Evolutionary conservation across 495 filamentous ascomycete genomes (phyloP).

Genomic region (Penicillium mononematosum): DNA sequence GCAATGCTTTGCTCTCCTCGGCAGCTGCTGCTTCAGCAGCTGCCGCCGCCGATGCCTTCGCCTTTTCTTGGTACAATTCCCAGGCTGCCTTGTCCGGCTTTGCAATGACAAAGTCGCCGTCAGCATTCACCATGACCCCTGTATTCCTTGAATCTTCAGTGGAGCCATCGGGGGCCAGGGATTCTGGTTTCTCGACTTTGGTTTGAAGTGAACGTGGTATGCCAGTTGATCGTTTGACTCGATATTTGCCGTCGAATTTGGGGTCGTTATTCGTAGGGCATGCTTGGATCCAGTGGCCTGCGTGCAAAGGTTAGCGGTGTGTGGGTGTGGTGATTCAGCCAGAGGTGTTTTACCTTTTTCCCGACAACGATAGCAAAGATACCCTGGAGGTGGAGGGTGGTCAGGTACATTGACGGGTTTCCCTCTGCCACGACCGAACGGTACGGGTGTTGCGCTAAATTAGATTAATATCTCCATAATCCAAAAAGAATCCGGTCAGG

Average conservation of each 20-base stretch:
- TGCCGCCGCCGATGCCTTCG: constrained; percentile 76
- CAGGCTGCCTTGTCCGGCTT: constrained; percentile 92
- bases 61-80: constrained; percentile 94
- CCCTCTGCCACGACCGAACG: constrained; percentile 53
- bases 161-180: constrained; percentile 67
- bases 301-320: constrained; percentile 2
- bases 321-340: constrained; percentile 3
- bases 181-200: constrained; percentile 85
- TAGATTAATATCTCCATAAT: constrained; percentile 35
- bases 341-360: constrained; percentile 65
- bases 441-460: constrained; percentile 63
- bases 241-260: constrained; percentile 83
- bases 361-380: constrained; percentile 96
- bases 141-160: constrained; percentile 76
- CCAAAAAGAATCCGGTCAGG: neutral
- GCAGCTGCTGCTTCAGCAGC: constrained; percentile 66
- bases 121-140: constrained; percentile 93
- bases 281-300: constrained; percentile 93
- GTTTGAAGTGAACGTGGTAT: constrained; percentile 92
- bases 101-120: constrained; percentile 94
- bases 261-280: constrained; percentile 98
- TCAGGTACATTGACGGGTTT: constrained; percentile 77
- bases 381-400: constrained; percentile 86
- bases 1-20: constrained; percentile 74
- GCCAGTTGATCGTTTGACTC: constrained; percentile 92